These are phyloP conservation scores for Phalaenopsis hybrid DNA, from an alignment of 116 monocot genomes.

Conservation along the genomic window DNA sequence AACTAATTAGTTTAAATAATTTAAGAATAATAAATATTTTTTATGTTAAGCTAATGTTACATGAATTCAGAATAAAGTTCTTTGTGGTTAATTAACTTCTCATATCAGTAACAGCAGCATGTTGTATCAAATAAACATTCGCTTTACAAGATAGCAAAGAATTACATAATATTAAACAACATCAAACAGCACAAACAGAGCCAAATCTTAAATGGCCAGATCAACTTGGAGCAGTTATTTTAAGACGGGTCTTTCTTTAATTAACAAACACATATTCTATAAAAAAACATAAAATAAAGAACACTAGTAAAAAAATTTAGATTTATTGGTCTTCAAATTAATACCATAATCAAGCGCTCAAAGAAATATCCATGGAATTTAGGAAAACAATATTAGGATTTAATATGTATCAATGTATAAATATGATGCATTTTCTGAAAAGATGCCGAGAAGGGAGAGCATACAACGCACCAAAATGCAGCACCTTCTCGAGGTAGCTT, in stretches of 20 bases:
- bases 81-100: no score
- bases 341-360: background rate
- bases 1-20: no score
- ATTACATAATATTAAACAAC: background rate
- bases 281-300: background rate
- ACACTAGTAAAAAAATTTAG: background rate
- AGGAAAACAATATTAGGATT: background rate
- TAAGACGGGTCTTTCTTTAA: background rate
- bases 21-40: no score
- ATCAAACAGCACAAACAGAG: background rate
- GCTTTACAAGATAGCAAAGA: background rate
- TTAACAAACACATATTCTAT: background rate
- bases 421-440: background rate
- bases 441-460: background rate
- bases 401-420: no score
- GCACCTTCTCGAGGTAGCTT: conserved; percentile 73
- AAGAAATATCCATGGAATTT: background rate
- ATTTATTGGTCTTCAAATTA: background rate
- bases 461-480: conserved; percentile 78
- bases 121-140: background rate
- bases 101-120: background rate
- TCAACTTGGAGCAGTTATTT: background rate
- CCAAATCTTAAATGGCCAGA: background rate
- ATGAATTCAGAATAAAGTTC: no score
- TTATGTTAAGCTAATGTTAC: no score